A percentile compares a stretch with the other conserved stretches of the same genome.
phyloP scores from a whole-genome alignment of 1,139 yeast species.

The Wickerhamomyces sp. region DNA sequence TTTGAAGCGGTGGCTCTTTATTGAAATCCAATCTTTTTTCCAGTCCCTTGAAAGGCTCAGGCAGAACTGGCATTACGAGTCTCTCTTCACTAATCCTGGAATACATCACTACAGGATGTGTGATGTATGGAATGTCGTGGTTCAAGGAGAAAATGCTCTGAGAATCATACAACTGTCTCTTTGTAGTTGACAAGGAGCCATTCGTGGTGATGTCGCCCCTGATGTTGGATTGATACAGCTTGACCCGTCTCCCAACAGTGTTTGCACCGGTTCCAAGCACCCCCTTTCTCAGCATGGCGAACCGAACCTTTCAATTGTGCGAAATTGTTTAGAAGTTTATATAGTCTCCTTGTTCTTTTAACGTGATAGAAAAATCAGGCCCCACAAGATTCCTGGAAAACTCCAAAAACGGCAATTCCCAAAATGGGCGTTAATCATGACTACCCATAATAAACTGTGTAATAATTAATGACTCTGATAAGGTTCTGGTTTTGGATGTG shows the following conservation, averaged over 20 bases:
- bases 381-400: too few species aligned
- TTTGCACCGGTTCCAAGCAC: neutral
- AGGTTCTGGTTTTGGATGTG: too few species aligned
- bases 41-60: constrained; percentile 2
- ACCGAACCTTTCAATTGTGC: too few species aligned
- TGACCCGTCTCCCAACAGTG: neutral
- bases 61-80: neutral
- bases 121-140: constrained; percentile 1
- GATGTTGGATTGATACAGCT: neutral
- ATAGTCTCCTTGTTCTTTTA: too few species aligned
- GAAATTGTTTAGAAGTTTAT: too few species aligned
- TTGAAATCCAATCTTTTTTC: constrained; percentile 3
- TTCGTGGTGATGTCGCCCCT: neutral
- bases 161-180: constrained; percentile 6
- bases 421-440: too few species aligned
- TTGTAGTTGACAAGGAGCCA: constrained; percentile 1
- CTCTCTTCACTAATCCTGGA: neutral
- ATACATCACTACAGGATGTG: constrained; percentile 6
- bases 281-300: neutral
- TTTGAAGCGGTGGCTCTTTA: neutral
- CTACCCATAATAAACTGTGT: too few species aligned
- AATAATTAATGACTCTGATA: too few species aligned
- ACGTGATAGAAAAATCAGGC: too few species aligned
- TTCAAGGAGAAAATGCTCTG: constrained; percentile 3
- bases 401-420: too few species aligned